Percentiles rank a stretch among this genome's conserved stretches.
Conservation (phyloP, 768 basidiomycete species). For the Russula sp. region DNA sequence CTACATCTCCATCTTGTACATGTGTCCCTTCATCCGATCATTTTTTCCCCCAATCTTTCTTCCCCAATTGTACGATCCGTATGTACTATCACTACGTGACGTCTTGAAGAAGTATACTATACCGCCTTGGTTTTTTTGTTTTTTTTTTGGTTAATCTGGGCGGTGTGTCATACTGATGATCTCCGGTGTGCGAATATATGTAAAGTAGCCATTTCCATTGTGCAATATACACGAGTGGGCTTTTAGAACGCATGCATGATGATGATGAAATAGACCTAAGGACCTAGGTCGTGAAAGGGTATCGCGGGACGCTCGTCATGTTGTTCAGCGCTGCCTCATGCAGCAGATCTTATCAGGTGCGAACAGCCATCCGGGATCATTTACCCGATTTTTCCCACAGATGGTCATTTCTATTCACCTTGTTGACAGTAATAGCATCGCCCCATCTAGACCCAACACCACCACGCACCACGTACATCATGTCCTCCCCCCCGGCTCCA, state of each 20-base stretch:
- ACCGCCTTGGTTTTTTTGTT: not conserved
- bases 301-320: constrained; percentile 4
- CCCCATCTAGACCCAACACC: not conserved
- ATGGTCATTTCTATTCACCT: not conserved
- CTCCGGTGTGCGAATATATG: constrained; percentile 9
- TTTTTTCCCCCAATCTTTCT: not conserved
- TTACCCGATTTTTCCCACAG: not conserved
- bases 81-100: constrained; percentile 11
- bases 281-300: not conserved
- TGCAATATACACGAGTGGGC: constrained; percentile 6
- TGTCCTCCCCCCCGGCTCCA: constrained; percentile 5
- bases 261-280: not conserved
- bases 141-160: constrained; percentile 3
- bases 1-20: constrained; percentile 15
- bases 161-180: constrained; percentile 10
- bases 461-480: not conserved
- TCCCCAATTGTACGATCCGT: constrained; percentile 5
- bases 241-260: not conserved
- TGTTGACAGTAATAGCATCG: too few relatives aligned
- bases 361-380: not conserved
- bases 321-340: constrained; percentile 5
- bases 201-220: constrained; percentile 13
- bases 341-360: constrained; percentile 1
- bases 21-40: constrained; percentile 12
- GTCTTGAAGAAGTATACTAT: constrained; percentile 16